These are phyloP conservation scores for Candida dubliniensis DNA, from an alignment of 1,139 yeast species.

Conservation along the genomic window DNA sequence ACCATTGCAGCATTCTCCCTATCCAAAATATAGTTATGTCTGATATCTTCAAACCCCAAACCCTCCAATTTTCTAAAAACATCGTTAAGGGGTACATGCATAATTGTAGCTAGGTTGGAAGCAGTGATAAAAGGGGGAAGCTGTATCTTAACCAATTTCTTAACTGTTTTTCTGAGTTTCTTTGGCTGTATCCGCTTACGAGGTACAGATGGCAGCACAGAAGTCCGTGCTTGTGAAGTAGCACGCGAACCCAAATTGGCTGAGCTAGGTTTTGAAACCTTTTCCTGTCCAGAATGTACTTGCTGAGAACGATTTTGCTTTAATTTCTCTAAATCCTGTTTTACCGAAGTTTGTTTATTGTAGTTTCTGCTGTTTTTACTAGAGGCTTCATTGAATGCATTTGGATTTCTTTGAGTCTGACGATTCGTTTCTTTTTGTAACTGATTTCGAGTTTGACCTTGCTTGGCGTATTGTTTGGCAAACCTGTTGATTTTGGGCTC, in stretches of 20 bases:
- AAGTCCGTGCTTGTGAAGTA: background rate
- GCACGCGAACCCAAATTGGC: too few species aligned
- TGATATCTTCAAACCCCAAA: constrained; percentile 75
- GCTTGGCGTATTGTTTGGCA: constrained; percentile 11
- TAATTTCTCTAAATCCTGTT: constrained; percentile 2
- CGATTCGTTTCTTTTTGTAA: too few species aligned
- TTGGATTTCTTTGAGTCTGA: too few species aligned
- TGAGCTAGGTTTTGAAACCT: background rate
- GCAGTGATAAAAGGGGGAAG: constrained; percentile 77
- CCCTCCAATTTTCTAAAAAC: constrained; percentile 58
- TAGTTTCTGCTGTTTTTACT: too few species aligned
- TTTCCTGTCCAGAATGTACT: constrained; percentile 2
- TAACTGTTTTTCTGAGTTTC: constrained; percentile 10
- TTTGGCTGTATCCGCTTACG: constrained; percentile 11
- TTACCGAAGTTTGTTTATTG: too few species aligned
- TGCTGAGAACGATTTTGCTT: constrained; percentile 4
- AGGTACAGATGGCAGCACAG: background rate
- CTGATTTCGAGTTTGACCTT: too few species aligned
- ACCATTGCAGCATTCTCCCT: constrained; percentile 81
- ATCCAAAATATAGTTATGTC: constrained; percentile 79
- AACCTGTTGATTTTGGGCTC: constrained; percentile 12
- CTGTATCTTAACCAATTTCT: constrained; percentile 38
- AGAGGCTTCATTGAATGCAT: too few species aligned
- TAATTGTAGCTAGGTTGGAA: constrained; percentile 69
- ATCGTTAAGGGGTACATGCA: constrained; percentile 62